Base-by-base conservation (phyloP, 495 filamentous ascomycete genomes). In the Mycothermus thermophilus region DNA sequence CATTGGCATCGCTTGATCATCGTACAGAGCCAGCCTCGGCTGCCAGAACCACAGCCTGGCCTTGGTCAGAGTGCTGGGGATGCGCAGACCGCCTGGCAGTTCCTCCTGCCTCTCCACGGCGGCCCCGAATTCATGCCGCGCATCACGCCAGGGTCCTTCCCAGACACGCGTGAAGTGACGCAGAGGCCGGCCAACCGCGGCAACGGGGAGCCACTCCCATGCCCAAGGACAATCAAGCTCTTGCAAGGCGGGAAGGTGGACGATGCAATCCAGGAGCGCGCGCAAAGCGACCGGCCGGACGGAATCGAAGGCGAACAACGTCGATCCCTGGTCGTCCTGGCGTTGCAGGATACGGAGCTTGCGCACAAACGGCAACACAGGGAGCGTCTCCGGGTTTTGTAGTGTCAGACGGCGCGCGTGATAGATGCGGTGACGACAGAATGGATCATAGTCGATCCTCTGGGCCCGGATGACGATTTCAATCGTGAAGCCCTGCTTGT, bases 111-210 rank as follows among this genome's bases (percentile, higher is more conserved):
- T 15, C 34, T 14, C 8, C 34, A 46, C 37, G 28, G 36, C 37
- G 22, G 36, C 30, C 12, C 46, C 48, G 23, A 52, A 52, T 27
- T 43, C 45, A 27, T 37, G 35, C 23, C 48, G 48, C 15, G 40
- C 45, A 27, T 52, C 46, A 1, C 48, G 48, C 48, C 39, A 42
- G 16, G 46, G 46, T 16, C 49, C 49, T 44, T 45, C 37, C 46
- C 46, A 52, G 13, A 38, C 31, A 5, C 42, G 40, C n/a, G 42
- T 33, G 27, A 39, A 46, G 27, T 42, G 37, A 37, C 42, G 40
- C 18, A 49, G 27, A 14, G 40, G 25, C 27, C 37, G 34, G 19
- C 35, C 27, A 3, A 27, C 28, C 21, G 37, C 44, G 22, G 47
- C 32, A 10, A 40, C 18, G 3, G 47, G 47, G 19, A 44, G 24